Percentiles rank a stretch among this genome's conserved stretches.
Evolutionary conservation across 1,284 basidiomycete genomes (phyloP).

Genomic region (Fomitopsis pinicola): DNA sequence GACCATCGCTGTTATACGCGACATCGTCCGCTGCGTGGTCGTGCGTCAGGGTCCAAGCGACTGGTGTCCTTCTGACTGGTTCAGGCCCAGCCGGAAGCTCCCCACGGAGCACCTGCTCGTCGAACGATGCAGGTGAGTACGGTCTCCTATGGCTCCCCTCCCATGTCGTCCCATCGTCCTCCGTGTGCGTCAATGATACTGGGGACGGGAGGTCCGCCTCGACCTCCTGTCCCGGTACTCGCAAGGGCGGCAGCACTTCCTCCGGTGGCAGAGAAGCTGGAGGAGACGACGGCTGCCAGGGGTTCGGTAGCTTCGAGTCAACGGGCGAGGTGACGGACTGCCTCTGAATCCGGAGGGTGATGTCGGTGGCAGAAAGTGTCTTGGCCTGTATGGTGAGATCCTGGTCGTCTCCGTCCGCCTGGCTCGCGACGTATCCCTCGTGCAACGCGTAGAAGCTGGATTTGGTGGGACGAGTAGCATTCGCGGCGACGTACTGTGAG

Average conservation of each 20-base stretch:
- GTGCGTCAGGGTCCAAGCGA: slow-evolving; percentile 58
- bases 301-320: not conserved
- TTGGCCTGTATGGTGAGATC: slow-evolving; percentile 53
- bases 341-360: slow-evolving; percentile 7
- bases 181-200: slow-evolving; percentile 42
- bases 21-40: slow-evolving; percentile 81
- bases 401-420: slow-evolving; percentile 42
- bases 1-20: slow-evolving; percentile 86
- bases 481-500: slow-evolving; percentile 20
- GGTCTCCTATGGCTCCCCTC: slow-evolving; percentile 38
- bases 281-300: not conserved
- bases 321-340: not conserved
- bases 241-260: slow-evolving; percentile 27
- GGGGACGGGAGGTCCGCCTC: slow-evolving; percentile 46
- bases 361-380: slow-evolving; percentile 19
- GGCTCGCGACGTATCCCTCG: slow-evolving; percentile 24
- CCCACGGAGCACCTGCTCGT: slow-evolving; percentile 53
- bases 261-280: slow-evolving; percentile 1
- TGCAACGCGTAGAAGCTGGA: slow-evolving; percentile 31
- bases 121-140: slow-evolving; percentile 29
- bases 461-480: slow-evolving; percentile 29
- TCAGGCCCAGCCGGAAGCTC: slow-evolving; percentile 45
- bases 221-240: slow-evolving; percentile 17
- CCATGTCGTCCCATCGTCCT: slow-evolving; percentile 53
- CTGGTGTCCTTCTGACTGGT: slow-evolving; percentile 37